Evolutionary conservation across 2,329 filamentous ascomycete genomes (phyloP), one percentile per base, ranked within the genome.

Genomic region (Pseudogymnoascus sp.): DNA sequence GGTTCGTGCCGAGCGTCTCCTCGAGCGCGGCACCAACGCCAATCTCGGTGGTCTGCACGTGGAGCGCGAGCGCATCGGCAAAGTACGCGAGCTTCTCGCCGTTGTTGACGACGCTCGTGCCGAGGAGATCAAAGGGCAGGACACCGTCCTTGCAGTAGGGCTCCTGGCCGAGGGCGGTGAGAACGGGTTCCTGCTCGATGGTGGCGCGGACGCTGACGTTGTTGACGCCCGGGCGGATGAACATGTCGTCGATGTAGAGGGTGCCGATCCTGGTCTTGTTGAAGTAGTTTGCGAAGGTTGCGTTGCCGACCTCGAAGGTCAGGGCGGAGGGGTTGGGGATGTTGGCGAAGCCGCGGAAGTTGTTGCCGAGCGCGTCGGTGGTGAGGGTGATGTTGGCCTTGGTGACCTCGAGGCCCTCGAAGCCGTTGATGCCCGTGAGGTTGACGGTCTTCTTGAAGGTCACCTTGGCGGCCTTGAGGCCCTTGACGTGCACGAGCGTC

Each of bases 281-380:
- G 7, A 59, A 23, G 28, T 33, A 33, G 33, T 59, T 59, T 19
- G 15, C 53, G 26, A 59, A 59, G 26, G 77, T 78, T 4, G 80
- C 69, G 61, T 76, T 76, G 38, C 83, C 84, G 65, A 87, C 78
- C 44, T 76, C 73, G 64, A 86, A 73, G 4, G 79, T 83, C 73
- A 85, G 75, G 63, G 83, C 76, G 1, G 82, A 83, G 0, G 84
- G 83, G 71, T 87, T 87, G 65, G 83, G 83, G 61, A 87, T 83
- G 65, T 71, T 76, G 50, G 83, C 80, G 11, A 74, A 78, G 69
- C 82, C 85, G 26, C 78, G 70, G 69, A 85, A 77, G 71, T 86
- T 87, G 64, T 78, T 77, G 47, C 78, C 79, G 66, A 82, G 78
- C n/a, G n/a, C n/a, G n/a, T n/a, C n/a, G n/a, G n/a, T n/a, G 0